Evolutionary conservation across 495 filamentous ascomycete genomes (phyloP), one percentile per base, ranked within the genome.

Genomic region (Cercophora scortea): DNA sequence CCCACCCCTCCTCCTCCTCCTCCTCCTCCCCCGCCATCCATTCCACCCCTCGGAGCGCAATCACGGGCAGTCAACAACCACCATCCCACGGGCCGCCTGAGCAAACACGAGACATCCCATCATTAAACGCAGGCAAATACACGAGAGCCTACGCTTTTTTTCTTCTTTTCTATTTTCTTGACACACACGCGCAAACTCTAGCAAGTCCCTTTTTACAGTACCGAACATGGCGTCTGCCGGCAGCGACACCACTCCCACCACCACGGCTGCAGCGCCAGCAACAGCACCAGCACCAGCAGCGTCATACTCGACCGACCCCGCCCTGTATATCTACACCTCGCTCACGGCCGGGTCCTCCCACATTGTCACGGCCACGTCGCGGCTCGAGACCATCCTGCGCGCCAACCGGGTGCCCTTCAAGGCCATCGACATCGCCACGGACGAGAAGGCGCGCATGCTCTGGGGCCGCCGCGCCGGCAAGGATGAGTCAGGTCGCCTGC

Each of bases 341-440:
- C 78, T 96, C 19, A 95, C 91, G n/a, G 87, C 90, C 51, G 91
- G 91, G 56, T 95, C 90, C 6, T 95, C 90, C 32, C 90, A 95
- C 69, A 96, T 97, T 69, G 83, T 96, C 59, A 97, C 93, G 38
- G 93, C 94, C 3, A 99, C 93, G 0, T 89, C 90, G 19, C 86
- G 94, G 36, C 76, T 99, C 49, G 92, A 97, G 71, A 96, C 91
- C 16, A 95, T 99, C 65, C 82, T 99, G 53, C 94, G 90, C 68
- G 90, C 90, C 36, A 95, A 97, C 75, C 86, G 85, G 57, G 86
- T 99, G 45, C 86, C 88, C 18, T 99, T 96, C 74, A 89, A 86
- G 58, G 89, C 87, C 56, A 76, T 96, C 61, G 93, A 99, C 73
- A 80, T 93, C 33, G 92, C 93, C 25, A 94, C 89, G 16, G 89